Base-by-base conservation (phyloP, 495 filamentous ascomycete species). In the Hypomontagnella monticulosa region DNA sequence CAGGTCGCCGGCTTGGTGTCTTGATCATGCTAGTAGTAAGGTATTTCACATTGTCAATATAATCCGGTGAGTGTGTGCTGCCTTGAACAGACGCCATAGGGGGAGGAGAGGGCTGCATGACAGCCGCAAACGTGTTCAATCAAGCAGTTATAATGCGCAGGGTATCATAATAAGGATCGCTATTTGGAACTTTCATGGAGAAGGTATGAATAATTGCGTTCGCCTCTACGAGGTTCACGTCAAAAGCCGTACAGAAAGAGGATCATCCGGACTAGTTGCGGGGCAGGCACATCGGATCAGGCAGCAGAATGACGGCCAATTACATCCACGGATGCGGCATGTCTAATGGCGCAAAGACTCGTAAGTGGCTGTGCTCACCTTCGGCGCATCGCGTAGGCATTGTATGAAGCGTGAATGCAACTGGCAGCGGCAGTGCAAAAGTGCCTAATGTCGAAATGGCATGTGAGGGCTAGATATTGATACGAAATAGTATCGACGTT, bases 221-320 rank as follows among this genome's bases (percentile, higher is more conserved):
- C 23, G 23, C 23, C 6, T 27, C 6, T 6, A 2, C 6, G 23
- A 27, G 6, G 23, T 27, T 27, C 23, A 27, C 23, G 23, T 27
- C 23, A 27, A 27, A 27, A 27, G 6, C 23, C 6, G 23, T 6
- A 27, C 23, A 3, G 23, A 27, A 3, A 2, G n/a, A n/a, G n/a
- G 23, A 6, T 27, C 23, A 27, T 27, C 23, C 23, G 23, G 6
- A 27, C 23, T 27, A 27, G 23, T 27, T 50, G 57, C 57, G 34
- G 57, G 57, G 57, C 23, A 50, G 27, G 11, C 20, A 36, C 19
- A 20, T 1, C 11, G 0, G 27, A 38, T 57, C 33, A 47, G 61
- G 47, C 46, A 60, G 7, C 47, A 41, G 47, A 10, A 36, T 50
- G 41, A 19, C 27, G 32, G 11, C 60, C 51, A 63, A 63, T 63